Evolutionary conservation across 176 grass and related monocot genomes (phyloP), one percentile per base, ranked within the genome.

Genomic region (Ampelocalamus luodianensis): DNA sequence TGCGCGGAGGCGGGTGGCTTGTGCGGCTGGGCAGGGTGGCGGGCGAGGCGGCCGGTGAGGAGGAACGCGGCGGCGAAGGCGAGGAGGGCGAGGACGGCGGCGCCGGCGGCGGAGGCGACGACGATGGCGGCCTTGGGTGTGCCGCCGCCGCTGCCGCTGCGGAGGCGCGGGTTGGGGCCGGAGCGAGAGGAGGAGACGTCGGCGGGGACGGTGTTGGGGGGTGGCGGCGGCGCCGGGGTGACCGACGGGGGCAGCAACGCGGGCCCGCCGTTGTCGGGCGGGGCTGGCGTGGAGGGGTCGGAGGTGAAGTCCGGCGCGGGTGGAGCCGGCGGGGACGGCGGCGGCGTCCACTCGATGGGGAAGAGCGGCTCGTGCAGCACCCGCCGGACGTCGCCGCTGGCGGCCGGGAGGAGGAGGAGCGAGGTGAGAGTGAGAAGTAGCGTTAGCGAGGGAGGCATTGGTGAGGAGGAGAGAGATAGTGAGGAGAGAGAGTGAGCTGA

Each of bases 321-420:
- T 0, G 89, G 87, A 5, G 87, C 71, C 1, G 80, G 77, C 38
- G 80, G 78, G 5, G 94, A 89, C 22, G 94, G 92, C 1, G 95
- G 92, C 3, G 95, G 95, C 0, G 92, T 97, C 92, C 88, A 97
- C 49, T 97, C 81, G 11, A 94, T 93, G 22, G 95, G 95, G 66
- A 89, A 94, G 55, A 97, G 85, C 40, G 95, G 95, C 81, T 97
- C 88, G 75, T 97, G 95, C 26, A 97, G 90, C 32, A 83, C 58
- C 11, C 95, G 81, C n/a, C 89, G 87, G 72, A 27, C 50, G 17
- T 67, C 24, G 22, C 48, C 55, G 43, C 0, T 40, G 71, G 20
- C 70, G 23, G 64, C 3, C 45, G 62, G 15, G 46, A 87, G 55
- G 32, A 87, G 55, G 32, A 70, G 12, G 29, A 62, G 40, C 15